Evolutionary conservation across 495 filamentous ascomycete genomes (phyloP).

Genomic region (Podospora sp.): DNA sequence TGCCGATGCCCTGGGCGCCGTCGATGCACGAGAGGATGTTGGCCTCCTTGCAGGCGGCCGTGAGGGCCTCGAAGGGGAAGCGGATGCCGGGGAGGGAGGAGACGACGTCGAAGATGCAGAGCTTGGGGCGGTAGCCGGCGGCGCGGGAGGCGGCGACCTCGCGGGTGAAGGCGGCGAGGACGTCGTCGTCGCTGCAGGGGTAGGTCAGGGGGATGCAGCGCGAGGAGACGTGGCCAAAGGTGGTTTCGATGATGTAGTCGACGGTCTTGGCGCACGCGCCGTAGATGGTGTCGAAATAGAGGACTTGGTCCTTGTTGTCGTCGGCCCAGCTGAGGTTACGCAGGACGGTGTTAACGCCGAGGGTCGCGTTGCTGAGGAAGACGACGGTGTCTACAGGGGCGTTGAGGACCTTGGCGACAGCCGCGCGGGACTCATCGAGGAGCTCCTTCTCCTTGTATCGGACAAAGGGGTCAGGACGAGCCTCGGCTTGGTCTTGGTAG

Average conservation of each 20-base stretch:
- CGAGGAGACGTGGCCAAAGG: slow-evolving; percentile 34
- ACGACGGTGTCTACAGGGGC: slow-evolving; percentile 66
- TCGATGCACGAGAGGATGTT: slow-evolving; percentile 70
- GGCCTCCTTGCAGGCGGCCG: slow-evolving; percentile 59
- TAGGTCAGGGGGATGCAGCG: slow-evolving; percentile 50
- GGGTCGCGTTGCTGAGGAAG: slow-evolving; percentile 80
- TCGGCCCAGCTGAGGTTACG: slow-evolving; percentile 62
- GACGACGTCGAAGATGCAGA: slow-evolving; percentile 82
- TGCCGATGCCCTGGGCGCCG: slow-evolving; percentile 76
- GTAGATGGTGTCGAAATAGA: slow-evolving; percentile 77
- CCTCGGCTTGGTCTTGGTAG: slow-evolving; percentile 64
- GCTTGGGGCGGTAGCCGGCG: slow-evolving; percentile 49
- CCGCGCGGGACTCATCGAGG: slow-evolving; percentile 64
- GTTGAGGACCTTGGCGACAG: slow-evolving; percentile 65
- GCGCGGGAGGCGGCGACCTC: slow-evolving; percentile 46
- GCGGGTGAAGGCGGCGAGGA: slow-evolving; percentile 56
- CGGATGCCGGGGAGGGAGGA: slow-evolving; percentile 72
- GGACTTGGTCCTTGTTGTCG: slow-evolving; percentile 60
- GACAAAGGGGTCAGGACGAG: slow-evolving; percentile 71
- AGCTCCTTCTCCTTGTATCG: slow-evolving; percentile 60
- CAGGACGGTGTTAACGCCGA: slow-evolving; percentile 77
- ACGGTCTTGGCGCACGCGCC: slow-evolving; percentile 72
- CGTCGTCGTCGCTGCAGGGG: slow-evolving; percentile 61
- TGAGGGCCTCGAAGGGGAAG: slow-evolving; percentile 74
- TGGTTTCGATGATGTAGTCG: slow-evolving; percentile 65